Evolutionary conservation across 2,329 filamentous ascomycete genomes (phyloP), one percentile per base, ranked within the genome.

Genomic region (Lithohypha guttulata): DNA sequence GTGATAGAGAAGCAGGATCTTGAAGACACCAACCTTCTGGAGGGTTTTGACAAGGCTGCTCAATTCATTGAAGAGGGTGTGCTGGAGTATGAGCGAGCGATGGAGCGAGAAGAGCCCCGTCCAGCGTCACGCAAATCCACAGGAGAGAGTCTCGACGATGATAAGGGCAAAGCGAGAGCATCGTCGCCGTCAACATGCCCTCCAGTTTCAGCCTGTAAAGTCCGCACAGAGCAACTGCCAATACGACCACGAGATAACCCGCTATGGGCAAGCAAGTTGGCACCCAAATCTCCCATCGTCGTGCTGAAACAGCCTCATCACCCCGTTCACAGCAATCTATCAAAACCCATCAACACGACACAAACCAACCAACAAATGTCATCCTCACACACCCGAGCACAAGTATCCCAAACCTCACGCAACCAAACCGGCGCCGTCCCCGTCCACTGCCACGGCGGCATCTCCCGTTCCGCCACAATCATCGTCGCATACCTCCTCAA

Each of bases 361-460:
- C 32, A 9, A 14, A n/a, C 32, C 11, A 8, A n/a, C 8, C 32
- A 22, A 22, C 31, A 14, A 6, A 18, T 9, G 8, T 6, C 13
- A 8, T 8, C 31, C 18, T 14, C 8, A 11, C 20, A 8, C 32
- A 6, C 17, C 18, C 11, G 13, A 14, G 13, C 15, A 34, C 33
- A 17, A 25, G n/a, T n/a, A n/a, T n/a, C n/a, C n/a, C n/a, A n/a
- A n/a, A n/a, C n/a, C n/a, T n/a, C n/a, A n/a, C n/a, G n/a, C n/a
- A n/a, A n/a, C n/a, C n/a, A 44, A 9, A 41, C 45, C 19, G 47
- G 47, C 9, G 45, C 43, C n/a, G 40, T 50, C 11, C 38, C 48
- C 9, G 42, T 48, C 7, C 48, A 48, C 39, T 50, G 48, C 33
- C 39, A 48, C 28, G 43, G 42, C 28, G 47, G 47, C 6, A 26